Evolutionary conservation across 345 rosid genomes (phyloP).

Genomic region (Eucalyptus albens): DNA sequence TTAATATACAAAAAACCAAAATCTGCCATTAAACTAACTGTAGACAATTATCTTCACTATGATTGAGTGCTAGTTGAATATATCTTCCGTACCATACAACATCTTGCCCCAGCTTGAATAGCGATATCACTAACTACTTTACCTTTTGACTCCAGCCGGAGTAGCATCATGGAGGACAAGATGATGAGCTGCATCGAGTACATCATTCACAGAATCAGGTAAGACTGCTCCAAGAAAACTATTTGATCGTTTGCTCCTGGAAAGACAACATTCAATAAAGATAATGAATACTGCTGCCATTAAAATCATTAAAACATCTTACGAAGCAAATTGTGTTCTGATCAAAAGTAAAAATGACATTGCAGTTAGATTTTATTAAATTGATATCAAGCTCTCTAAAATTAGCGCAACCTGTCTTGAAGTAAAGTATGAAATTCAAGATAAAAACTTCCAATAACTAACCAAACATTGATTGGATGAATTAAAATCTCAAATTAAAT

Average conservation of each 20-base stretch:
- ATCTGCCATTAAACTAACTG: not conserved
- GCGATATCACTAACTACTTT: not conserved
- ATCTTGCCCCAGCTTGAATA: not conserved
- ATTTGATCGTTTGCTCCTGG: slow-evolving; percentile 53
- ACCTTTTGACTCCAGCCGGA: slow-evolving; percentile 72
- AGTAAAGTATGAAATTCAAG: not conserved
- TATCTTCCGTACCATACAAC: not conserved
- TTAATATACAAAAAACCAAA: not conserved
- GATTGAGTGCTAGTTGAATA: not conserved
- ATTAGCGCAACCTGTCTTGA: not conserved
- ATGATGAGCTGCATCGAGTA: slow-evolving; percentile 68
- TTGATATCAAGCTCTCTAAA: not conserved
- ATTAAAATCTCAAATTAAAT: not conserved
- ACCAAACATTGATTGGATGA: not conserved
- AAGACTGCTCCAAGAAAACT: slow-evolving; percentile 71
- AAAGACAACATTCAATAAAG: not conserved
- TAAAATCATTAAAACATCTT: not conserved
- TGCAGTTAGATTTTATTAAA: not conserved
- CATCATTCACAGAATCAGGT: slow-evolving; percentile 73
- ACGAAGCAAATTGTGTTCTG: not conserved
- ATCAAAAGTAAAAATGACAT: not conserved
- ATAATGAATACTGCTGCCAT: not conserved
- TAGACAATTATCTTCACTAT: not conserved
- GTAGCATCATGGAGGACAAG: slow-evolving; percentile 67
- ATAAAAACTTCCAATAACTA: not conserved